Evolutionary conservation across 495 filamentous ascomycete genomes (phyloP).

Genomic region (Xylona heveae): DNA sequence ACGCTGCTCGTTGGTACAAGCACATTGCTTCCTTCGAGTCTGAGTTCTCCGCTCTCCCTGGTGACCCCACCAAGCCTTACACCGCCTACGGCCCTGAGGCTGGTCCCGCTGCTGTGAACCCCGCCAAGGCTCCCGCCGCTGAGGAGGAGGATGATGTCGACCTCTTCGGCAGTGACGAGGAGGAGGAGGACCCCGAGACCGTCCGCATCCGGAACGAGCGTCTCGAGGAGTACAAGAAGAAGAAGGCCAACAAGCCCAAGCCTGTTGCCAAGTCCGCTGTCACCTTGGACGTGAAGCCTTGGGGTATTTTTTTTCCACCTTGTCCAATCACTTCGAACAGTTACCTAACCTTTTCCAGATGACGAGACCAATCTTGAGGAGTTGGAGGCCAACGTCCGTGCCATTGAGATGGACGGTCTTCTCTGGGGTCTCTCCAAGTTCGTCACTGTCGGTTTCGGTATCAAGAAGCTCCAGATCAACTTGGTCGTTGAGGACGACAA

Average conservation of each 20-base stretch:
- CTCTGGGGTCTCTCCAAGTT: slow-evolving; percentile 90
- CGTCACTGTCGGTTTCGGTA: slow-evolving; percentile 81
- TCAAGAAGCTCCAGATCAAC: slow-evolving; percentile 99
- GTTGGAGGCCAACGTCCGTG: slow-evolving; percentile 63
- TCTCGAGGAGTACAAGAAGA: slow-evolving; percentile 84
- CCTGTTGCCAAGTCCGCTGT: slow-evolving; percentile 84
- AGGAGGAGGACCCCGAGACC: slow-evolving; percentile 83
- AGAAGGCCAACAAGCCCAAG: slow-evolving; percentile 90
- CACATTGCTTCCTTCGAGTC: slow-evolving; percentile 80
- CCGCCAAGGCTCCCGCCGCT: slow-evolving; percentile 58
- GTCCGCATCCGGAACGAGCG: slow-evolving; percentile 64
- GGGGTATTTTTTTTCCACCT: slow-evolving; percentile 50
- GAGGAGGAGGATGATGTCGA: slow-evolving; percentile 65
- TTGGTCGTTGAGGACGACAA: slow-evolving; percentile 95
- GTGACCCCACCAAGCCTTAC: slow-evolving; percentile 72
- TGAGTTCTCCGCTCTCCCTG: slow-evolving; percentile 77
- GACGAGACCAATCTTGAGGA: slow-evolving; percentile 80
- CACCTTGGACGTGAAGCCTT: slow-evolving; percentile 92
- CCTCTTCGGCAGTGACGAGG: slow-evolving; percentile 72
- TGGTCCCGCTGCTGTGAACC: slow-evolving; percentile 51
- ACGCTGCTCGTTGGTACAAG: slow-evolving; percentile 96
- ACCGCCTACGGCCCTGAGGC: slow-evolving; percentile 83
- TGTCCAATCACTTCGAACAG: slow-evolving; percentile 1
- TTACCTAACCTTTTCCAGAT: slow-evolving; percentile 26
- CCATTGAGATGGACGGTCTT: slow-evolving; percentile 81